These are phyloP conservation scores for Penicillium pancosmium DNA, from an alignment of 495 filamentous ascomycete genomes.

Conservation along the genomic window DNA sequence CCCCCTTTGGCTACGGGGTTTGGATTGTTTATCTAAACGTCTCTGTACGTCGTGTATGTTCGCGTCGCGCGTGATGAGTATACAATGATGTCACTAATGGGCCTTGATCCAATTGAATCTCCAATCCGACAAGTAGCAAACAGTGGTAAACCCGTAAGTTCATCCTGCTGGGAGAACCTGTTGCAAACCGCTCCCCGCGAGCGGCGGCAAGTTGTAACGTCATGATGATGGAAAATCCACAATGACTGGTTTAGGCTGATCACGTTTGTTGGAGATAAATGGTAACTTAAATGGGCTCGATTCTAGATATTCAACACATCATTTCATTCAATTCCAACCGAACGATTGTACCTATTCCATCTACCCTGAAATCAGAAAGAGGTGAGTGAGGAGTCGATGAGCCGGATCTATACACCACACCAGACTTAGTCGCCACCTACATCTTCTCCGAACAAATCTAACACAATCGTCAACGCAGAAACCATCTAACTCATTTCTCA, in stretches of 20 bases:
- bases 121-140: neutral
- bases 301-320: neutral
- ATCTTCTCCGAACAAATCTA: neutral
- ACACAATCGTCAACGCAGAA: neutral
- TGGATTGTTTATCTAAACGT: neutral
- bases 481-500: slow-evolving; percentile 3
- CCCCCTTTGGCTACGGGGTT: neutral
- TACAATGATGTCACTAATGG: neutral
- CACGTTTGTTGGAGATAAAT: slow-evolving; percentile 21
- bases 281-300: slow-evolving; percentile 1
- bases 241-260: slow-evolving; percentile 21
- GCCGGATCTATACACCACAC: neutral
- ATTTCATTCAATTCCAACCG: no score
- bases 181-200: neutral
- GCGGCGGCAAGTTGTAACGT: slow-evolving; percentile 15
- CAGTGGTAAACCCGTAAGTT: no score
- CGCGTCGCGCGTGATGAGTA: neutral
- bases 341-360: neutral
- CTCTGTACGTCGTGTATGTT: neutral
- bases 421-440: neutral
- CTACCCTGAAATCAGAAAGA: neutral
- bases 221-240: slow-evolving; percentile 30
- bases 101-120: neutral
- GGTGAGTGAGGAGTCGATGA: no score
- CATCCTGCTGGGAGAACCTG: neutral